Evolutionary conservation across 2,329 filamentous ascomycete species (phyloP), one percentile per base, ranked within the genome.

Genomic region (Fusarium mundagurra): DNA sequence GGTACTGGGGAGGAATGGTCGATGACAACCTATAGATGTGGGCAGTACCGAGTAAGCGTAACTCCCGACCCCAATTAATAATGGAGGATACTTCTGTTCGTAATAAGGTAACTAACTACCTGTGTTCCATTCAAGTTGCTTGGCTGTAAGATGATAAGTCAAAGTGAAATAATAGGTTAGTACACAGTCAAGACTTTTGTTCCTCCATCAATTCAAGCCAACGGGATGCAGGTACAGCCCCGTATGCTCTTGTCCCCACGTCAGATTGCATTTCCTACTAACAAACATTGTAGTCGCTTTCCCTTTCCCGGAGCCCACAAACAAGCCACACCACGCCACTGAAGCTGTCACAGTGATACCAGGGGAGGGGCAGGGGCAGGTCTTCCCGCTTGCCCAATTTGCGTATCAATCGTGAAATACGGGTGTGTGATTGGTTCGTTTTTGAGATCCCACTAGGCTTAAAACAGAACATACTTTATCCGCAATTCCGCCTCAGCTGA

Each of bases 371-470:
- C 62, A 64, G 67, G 60, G 51, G 51, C 62, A 39, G 60, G 45
- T 51, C 31, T 43, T 47, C 51, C 66, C 64, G 45, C 73, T 64
- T 75, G 34, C 73, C 73, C 54, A 59, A 63, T 69, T 74, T 72
- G 71, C 59, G 50, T 61, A 33, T 38, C 62, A 43, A 62, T 44
- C 31, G 47, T 27, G 20, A 45, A 38, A 69, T 61, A 10, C n/a
- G 22, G 14, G 17, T 22, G 36, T n/a, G 22, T 45, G 20, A 51
- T 75, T 75, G 69, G 73, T 11, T 14, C 6, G 41, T 14, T 2
- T 2, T 6, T 6, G 17, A 60, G 39, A 63, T 58, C 18, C 10
- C 16, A 24, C 58, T 71, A 75, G 43, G 53, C 72, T 59, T 47
- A 27, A 57, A 70, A 29, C 31, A 51, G 39, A 50, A 10, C 20